phyloP scores from a whole-genome alignment of 2,329 filamentous ascomycete genomes.

The Talaromyces rugulosus region DNA sequence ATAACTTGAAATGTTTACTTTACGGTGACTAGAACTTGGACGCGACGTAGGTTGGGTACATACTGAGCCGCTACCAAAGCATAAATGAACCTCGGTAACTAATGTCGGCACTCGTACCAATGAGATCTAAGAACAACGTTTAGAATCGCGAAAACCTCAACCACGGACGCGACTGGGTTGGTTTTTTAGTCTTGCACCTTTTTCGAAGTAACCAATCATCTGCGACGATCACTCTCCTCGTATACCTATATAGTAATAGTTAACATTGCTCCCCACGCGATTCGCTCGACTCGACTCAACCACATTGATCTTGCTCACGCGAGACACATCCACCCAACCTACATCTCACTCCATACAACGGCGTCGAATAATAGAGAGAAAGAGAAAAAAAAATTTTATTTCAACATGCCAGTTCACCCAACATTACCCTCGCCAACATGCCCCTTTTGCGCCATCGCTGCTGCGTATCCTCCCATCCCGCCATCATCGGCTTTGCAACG shows the following conservation, averaged over 20 bases:
- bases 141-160: background rate
- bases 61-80: background rate
- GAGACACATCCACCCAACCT: background rate
- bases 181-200: background rate
- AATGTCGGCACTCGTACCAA: background rate
- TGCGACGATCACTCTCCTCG: background rate
- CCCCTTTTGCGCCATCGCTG: slow-evolving; percentile 57
- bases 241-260: background rate
- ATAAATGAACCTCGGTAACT: background rate
- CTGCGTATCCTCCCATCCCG: slow-evolving; percentile 43
- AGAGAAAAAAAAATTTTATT: background rate
- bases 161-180: background rate
- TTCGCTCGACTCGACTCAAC: background rate
- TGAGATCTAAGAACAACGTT: background rate
- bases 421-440: slow-evolving; percentile 30
- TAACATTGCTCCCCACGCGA: background rate
- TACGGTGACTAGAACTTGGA: background rate
- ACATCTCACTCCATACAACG: background rate
- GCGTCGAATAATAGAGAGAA: background rate
- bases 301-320: background rate
- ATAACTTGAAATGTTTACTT: background rate
- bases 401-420: background rate
- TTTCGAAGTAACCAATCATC: background rate
- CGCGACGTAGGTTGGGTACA: background rate
- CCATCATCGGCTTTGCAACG: slow-evolving; percentile 13